Evolutionary conservation across 75 land plant genomes (phyloP).

Genomic region (Pinus tabuliformis): DNA sequence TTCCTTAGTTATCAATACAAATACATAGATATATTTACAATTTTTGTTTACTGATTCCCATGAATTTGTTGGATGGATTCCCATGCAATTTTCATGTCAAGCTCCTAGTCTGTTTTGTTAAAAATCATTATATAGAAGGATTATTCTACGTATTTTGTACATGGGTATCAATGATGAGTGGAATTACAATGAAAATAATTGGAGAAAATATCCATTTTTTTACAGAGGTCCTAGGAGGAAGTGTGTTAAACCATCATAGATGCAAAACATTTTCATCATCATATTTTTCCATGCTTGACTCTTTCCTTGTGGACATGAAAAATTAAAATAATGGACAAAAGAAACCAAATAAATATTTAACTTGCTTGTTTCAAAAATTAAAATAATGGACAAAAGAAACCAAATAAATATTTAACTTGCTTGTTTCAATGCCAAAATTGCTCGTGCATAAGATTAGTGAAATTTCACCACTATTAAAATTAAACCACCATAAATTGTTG

Average conservation of each 20-base stretch:
- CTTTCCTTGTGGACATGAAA: conserved; percentile 86
- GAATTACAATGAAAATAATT: not conserved
- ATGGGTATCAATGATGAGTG: not conserved
- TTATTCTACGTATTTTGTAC: not conserved
- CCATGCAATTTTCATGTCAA: not conserved
- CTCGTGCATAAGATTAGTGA: too few relatives aligned
- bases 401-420: too few relatives aligned
- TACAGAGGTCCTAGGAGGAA: not conserved
- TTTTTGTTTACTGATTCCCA: too few relatives aligned
- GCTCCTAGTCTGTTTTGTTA: not conserved
- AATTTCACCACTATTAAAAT: too few relatives aligned
- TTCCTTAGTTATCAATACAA: too few relatives aligned
- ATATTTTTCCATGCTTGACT: conserved; percentile 32
- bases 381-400: too few relatives aligned
- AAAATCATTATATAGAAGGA: not conserved
- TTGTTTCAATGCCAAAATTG: too few relatives aligned
- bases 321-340: conserved; percentile 67
- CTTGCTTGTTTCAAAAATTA: too few relatives aligned
- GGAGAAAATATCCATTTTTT: not conserved
- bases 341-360: too few relatives aligned
- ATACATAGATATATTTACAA: too few relatives aligned
- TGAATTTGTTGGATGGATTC: not conserved
- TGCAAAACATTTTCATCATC: not conserved
- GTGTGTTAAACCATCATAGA: not conserved
- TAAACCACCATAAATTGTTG: too few relatives aligned